phyloP scores from a whole-genome alignment of 2,329 filamentous ascomycete species.

The Thielaviopsis ethacetica region DNA sequence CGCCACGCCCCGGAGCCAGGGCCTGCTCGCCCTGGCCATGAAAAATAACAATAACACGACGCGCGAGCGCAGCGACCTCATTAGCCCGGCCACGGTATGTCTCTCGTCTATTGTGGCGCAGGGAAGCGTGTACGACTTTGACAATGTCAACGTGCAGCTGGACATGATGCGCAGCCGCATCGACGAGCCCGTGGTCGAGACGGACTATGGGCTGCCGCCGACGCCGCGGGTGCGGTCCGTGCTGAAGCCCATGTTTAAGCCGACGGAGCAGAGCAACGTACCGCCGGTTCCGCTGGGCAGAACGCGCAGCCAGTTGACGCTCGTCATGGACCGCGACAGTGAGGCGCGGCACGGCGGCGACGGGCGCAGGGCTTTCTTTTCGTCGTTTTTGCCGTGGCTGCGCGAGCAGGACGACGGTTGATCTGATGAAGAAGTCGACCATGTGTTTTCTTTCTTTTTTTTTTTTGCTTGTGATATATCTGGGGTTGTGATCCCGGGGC shows the following conservation, averaged over 20 bases:
- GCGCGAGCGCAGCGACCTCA: not conserved
- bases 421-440: not conserved
- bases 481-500: not conserved
- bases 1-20: not conserved
- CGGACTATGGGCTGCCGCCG: slow-evolving; percentile 16
- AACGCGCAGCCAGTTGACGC: slow-evolving; percentile 42
- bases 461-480: not conserved
- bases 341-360: slow-evolving; percentile 8
- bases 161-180: slow-evolving; percentile 5
- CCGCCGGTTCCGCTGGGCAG: slow-evolving; percentile 34
- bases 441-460: not conserved
- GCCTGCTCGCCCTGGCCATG: slow-evolving; percentile 4
- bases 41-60: not conserved
- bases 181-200: slow-evolving; percentile 8
- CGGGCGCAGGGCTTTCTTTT: slow-evolving; percentile 1
- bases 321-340: slow-evolving; percentile 39
- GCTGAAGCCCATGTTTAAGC: slow-evolving; percentile 26
- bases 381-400: slow-evolving; percentile 3
- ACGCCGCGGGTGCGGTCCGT: slow-evolving; percentile 16
- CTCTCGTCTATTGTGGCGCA: slow-evolving; percentile 26
- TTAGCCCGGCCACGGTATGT: slow-evolving; percentile 11
- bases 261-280: slow-evolving; percentile 31
- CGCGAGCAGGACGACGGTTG: not conserved
- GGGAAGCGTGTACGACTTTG: slow-evolving; percentile 28
- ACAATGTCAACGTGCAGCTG: slow-evolving; percentile 16